Conservation (phyloP, 2,329 filamentous ascomycete species). For the Trichophyton verrucosum region DNA sequence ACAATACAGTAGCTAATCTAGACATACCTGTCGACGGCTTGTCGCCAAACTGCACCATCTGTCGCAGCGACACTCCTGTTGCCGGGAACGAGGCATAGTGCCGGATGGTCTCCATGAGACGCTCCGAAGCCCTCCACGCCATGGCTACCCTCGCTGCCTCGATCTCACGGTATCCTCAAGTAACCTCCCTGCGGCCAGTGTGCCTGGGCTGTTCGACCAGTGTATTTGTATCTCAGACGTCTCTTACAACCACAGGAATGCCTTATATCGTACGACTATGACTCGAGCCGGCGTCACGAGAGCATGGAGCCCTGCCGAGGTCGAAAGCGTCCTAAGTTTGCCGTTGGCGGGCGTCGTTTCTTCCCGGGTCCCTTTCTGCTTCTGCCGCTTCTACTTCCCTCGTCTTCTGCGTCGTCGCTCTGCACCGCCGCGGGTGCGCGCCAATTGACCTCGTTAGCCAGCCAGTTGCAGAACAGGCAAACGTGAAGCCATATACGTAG, state of each 20-base stretch:
- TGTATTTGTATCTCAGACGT: too few species aligned
- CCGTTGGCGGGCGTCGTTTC: not conserved
- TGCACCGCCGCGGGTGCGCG: not conserved
- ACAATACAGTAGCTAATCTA: not conserved
- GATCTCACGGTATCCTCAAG: not conserved
- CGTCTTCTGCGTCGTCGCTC: not conserved
- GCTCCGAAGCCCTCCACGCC: conserved; percentile 71
- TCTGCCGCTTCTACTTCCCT: not conserved
- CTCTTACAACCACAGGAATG: too few species aligned
- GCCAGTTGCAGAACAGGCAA: not conserved
- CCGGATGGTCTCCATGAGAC: conserved; percentile 91
- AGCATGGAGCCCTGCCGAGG: not conserved
- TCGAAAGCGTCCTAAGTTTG: not conserved
- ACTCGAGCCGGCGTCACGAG: not conserved
- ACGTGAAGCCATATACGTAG: not conserved
- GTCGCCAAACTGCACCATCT: conserved; percentile 99
- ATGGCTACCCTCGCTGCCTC: not conserved
- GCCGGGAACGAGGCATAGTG: conserved; percentile 96
- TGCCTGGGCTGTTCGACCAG: too few species aligned
- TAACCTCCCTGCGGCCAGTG: not conserved
- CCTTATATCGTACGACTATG: not conserved
- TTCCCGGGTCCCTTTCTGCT: not conserved
- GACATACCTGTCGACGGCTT: conserved; percentile 70
- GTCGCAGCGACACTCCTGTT: conserved; percentile 86
- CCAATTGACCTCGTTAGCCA: not conserved